These are phyloP conservation scores for Penicillium alfredii DNA, from an alignment of 495 filamentous ascomycete species.

Conservation along the genomic window DNA sequence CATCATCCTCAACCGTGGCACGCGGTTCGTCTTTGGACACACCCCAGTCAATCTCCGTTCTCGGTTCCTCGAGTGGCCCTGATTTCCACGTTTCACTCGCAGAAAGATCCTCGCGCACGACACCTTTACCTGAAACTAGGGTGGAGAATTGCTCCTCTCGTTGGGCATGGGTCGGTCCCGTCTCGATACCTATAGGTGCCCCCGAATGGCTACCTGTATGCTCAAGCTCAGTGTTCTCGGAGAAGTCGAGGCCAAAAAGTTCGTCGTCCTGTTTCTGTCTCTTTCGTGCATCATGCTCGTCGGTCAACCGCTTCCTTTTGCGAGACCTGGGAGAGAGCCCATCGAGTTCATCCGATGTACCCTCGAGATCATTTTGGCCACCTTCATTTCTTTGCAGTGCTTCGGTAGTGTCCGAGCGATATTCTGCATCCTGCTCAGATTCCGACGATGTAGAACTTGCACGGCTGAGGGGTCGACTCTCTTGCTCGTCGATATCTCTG, in stretches of 20 bases:
- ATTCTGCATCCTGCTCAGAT: conserved; percentile 58
- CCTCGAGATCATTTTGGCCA: background rate
- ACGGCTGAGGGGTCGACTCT: conserved; percentile 73
- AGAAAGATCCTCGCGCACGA: conserved; percentile 3
- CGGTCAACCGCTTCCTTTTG: conserved; percentile 64
- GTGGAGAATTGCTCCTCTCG: no score
- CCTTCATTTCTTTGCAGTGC: conserved; percentile 8
- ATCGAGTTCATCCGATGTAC: conserved; percentile 2
- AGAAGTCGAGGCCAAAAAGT: conserved; percentile 52
- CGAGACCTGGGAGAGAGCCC: conserved; percentile 44
- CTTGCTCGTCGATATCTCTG: conserved; percentile 73
- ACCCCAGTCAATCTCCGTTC: conserved; percentile 51
- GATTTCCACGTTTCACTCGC: no score
- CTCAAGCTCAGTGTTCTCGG: conserved; percentile 7
- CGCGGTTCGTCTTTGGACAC: conserved; percentile 55
- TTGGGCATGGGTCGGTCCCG: no score
- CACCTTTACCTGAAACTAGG: no score
- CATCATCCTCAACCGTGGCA: conserved; percentile 65
- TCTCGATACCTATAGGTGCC: background rate
- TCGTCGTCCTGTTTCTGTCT: conserved; percentile 72
- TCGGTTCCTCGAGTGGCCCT: conserved; percentile 25
- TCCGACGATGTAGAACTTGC: conserved; percentile 62
- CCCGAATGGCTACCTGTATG: conserved; percentile 1
- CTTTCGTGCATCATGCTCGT: conserved; percentile 58
- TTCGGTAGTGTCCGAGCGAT: conserved; percentile 22